phyloP scores from a whole-genome alignment of 1,284 basidiomycete genomes.

The Heterobasidion parviporum region DNA sequence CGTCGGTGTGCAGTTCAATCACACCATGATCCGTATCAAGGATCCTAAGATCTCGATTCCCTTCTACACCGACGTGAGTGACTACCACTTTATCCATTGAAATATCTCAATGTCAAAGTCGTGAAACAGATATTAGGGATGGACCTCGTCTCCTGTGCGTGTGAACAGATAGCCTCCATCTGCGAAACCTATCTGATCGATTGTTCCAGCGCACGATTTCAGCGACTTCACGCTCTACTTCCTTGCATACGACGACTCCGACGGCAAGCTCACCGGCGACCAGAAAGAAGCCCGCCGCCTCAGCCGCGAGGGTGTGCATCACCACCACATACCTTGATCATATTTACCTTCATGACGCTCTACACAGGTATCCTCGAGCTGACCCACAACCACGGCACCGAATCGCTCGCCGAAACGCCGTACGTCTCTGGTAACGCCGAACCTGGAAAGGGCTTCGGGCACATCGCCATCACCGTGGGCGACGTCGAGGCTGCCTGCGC shows the following conservation, averaged over 20 bases:
- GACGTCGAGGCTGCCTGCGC: constrained; percentile 80
- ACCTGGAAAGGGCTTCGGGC: constrained; percentile 71
- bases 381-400: constrained; percentile 88
- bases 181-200: constrained; percentile 2
- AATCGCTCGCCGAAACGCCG: constrained; percentile 44
- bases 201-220: constrained; percentile 35
- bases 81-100: neutral
- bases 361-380: constrained; percentile 70
- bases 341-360: constrained; percentile 9
- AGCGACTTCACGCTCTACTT: constrained; percentile 75
- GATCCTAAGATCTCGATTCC: constrained; percentile 74
- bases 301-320: constrained; percentile 52
- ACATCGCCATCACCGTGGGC: constrained; percentile 82
- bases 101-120: neutral
- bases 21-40: constrained; percentile 87
- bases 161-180: constrained; percentile 1
- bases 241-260: constrained; percentile 64
- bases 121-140: constrained; percentile 67
- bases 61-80: constrained; percentile 65
- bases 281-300: constrained; percentile 41
- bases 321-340: neutral
- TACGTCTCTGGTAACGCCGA: constrained; percentile 82
- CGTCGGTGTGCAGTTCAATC: constrained; percentile 59
- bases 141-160: constrained; percentile 63
- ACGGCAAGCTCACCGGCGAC: constrained; percentile 35